Base-by-base conservation (phyloP, 495 filamentous ascomycete species). In the Talaromyces thailandensis region DNA sequence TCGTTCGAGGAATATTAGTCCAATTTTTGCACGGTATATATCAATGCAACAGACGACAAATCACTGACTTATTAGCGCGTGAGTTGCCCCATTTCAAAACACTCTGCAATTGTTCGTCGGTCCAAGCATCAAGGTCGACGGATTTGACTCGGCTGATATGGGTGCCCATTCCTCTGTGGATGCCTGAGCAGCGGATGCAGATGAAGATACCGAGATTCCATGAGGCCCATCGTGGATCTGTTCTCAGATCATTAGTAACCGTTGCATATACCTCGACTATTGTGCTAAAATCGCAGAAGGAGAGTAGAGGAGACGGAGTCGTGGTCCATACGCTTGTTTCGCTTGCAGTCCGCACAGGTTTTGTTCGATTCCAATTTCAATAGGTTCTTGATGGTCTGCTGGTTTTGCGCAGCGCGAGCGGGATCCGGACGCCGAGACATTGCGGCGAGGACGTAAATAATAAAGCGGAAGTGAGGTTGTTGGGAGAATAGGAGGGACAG, bases 141-240 rank as follows among this genome's bases (percentile, higher is more conserved):
- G 92, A 96, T 73, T 98, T 98, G 69, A 98, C 95, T 72, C 91
- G 84, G 72, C 91, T 96, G 71, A 98, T 97, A 77, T 98, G 94
- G 51, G 94, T 98, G 68, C 94, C 94, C 92, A 98, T 97, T 51
- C 93, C 92, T 67, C 94, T 88, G 76, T 98, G 94, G 69, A 98
- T 96, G 65, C 94, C 94, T 8, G 95, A 98, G 73, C 94, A 98
- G 62, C 93, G 89, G 70, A 98, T 98, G 76, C 94, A 98, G 66
- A 98, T 79, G 70, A 98, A 98, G 66, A 98, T 86, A 59, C 93
- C 93, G 59, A 96, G 74, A 70, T 96, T 97, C 93, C 94, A 98
- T 67, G 91, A 95, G 2, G 95, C 94, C 94, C 94, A 98, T 87
- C 95, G 84, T 63, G 94, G 95, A 45, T 96, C 91, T 96, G 70